Evolutionary conservation across 257 asterid species (phyloP).

Genomic region (Solanum tarapatanum): DNA sequence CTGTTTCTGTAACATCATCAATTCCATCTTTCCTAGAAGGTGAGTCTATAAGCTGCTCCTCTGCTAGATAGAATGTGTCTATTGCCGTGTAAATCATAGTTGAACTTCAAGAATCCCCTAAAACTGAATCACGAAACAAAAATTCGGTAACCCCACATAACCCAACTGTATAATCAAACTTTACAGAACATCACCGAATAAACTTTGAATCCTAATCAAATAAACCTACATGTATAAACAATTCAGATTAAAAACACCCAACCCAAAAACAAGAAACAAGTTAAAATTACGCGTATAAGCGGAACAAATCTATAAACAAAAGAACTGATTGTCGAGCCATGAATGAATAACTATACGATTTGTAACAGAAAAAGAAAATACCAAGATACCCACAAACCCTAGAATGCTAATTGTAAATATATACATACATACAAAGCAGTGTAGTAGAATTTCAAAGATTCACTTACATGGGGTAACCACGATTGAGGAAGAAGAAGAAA

Average conservation of each 20-base stretch:
- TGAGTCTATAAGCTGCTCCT: conserved; percentile 60
- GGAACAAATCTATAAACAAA: not conserved
- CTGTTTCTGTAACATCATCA: conserved; percentile 68
- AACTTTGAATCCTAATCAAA: not conserved
- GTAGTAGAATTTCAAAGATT: not conserved
- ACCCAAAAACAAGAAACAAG: not conserved
- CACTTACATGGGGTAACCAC: not conserved
- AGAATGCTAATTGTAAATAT: not conserved
- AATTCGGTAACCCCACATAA: not conserved
- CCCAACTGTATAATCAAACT: not conserved
- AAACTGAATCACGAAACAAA: not conserved
- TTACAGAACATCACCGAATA: not conserved
- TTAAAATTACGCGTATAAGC: not conserved
- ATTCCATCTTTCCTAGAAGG: conserved; percentile 86
- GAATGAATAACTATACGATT: not conserved
- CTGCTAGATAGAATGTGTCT: conserved; percentile 78
- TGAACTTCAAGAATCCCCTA: not conserved
- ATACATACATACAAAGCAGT: not conserved
- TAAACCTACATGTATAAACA: not conserved
- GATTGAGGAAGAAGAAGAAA: not conserved
- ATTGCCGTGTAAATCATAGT: conserved; percentile 82
- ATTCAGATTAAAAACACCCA: not conserved
- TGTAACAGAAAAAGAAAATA: not conserved
- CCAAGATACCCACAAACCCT: not conserved
- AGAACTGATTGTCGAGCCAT: not conserved